Conservation (phyloP, 345 rosid genomes). For the Geranium brycei region DNA sequence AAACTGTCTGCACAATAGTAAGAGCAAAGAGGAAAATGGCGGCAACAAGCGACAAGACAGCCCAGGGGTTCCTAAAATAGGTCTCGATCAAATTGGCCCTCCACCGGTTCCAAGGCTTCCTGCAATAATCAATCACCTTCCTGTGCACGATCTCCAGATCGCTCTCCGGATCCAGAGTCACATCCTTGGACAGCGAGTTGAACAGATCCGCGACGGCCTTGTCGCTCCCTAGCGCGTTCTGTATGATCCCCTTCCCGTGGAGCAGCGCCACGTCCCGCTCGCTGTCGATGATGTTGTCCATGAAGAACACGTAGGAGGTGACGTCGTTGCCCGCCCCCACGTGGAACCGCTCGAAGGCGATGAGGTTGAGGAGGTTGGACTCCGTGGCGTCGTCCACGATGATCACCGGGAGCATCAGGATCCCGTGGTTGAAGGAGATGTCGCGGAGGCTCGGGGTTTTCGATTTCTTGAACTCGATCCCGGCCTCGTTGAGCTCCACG, state of each 20-base stretch:
- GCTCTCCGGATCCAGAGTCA: conserved; percentile 25
- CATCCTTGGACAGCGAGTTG: conserved; percentile 27
- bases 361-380: conserved; percentile 14
- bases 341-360: conserved; percentile 16
- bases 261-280: conserved; percentile 32
- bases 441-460: conserved; percentile 6
- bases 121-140: conserved; percentile 23
- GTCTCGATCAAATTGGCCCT: conserved; percentile 32
- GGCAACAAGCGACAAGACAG: conserved; percentile 26
- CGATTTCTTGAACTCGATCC: conserved; percentile 6
- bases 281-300: conserved; percentile 35
- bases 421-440: conserved; percentile 6
- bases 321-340: conserved; percentile 33
- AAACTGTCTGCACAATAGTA: conserved; percentile 24
- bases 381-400: conserved; percentile 10
- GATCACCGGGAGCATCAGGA: conserved; percentile 4
- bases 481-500: conserved; percentile 2
- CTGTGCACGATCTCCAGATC: conserved; percentile 15
- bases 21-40: conserved; percentile 34
- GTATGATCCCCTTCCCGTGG: conserved; percentile 29
- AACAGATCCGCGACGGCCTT: conserved; percentile 35
- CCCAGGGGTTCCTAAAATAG: conserved; percentile 44
- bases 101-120: conserved; percentile 30
- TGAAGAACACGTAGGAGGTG: conserved; percentile 28
- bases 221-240: conserved; percentile 34